Base-by-base conservation (phyloP, 768 basidiomycete genomes). In the Phaffia australis region DNA sequence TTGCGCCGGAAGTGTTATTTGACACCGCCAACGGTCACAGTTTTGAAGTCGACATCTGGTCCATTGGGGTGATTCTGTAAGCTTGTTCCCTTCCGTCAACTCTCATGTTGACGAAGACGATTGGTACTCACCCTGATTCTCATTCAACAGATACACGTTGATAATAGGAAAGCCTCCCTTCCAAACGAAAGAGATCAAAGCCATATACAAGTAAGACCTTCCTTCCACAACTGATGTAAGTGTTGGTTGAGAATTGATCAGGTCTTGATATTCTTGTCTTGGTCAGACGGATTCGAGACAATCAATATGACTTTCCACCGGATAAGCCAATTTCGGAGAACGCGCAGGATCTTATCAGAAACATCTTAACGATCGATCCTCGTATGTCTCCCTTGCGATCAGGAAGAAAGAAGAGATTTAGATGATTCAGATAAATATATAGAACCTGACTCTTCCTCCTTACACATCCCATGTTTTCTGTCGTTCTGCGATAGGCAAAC, bases 11-110 rank as follows among this genome's bases (percentile, higher is more conserved):
- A 74, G 92, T 98, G 27, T 79, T 99, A 71, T 95, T 94, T 75
- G 92, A 97, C 75, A 90, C 87, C 29, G 89, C 85, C 21, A 93
- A 91, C 70, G 93, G 94, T 1, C 94, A 99, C 77, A 92, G 89
- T 74, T 99, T 95, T 71, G 95, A 99, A 78, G 94, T 97, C 32
- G 94, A 99, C 75, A 88, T 91, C 11, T 99, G 94, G 94, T 91
- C 89, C 1, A 86, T 94, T 58, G 94, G 94, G 18, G 94, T 99
- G 63, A 97, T 98, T 68, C 79, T 98, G 70, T 81, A 64, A 70
- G 79, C 35, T 71, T 16, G 5, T 55, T 19, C 3, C 21, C 35
- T 63, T 18, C 9, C 14, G 15, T 19, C 18, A 18, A 21, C 29
- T 27, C 21, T 51, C 32, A n/a, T 25, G 23, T 35, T 25, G 30